phyloP scores from a whole-genome alignment of 2,329 filamentous ascomycete species.

The Tolypocladium ovalisporum region DNA sequence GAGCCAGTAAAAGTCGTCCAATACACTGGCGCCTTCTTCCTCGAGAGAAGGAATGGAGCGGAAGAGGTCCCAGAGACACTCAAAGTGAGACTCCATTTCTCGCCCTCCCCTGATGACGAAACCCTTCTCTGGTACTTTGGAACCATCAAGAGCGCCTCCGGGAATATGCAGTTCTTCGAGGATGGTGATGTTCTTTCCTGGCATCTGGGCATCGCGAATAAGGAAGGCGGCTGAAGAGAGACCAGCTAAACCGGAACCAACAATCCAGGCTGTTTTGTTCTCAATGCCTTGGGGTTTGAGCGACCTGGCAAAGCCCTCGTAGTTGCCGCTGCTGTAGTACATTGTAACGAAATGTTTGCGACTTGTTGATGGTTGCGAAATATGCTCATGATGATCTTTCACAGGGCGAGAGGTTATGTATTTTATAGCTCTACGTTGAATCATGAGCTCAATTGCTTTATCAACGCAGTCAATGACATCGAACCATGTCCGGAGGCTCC shows the following conservation, averaged over 20 bases:
- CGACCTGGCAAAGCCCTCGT: neutral
- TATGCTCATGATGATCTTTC: neutral
- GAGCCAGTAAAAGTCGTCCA: constrained; percentile 20
- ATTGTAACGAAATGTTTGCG: neutral
- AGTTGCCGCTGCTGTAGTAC: neutral
- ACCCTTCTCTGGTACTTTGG: constrained; percentile 8
- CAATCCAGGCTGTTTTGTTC: neutral
- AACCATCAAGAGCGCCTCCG: neutral
- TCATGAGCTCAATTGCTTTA: neutral
- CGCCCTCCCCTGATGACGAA: constrained; percentile 20
- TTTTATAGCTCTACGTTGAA: neutral
- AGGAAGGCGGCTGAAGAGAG: neutral
- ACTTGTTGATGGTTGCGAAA: neutral
- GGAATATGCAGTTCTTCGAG: neutral
- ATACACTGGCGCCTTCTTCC: constrained; percentile 13
- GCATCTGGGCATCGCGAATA: neutral
- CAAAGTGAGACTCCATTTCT: constrained; percentile 18
- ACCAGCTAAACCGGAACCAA: neutral
- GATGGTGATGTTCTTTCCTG: neutral
- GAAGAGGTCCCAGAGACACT: constrained; percentile 16
- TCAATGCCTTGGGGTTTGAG: neutral
- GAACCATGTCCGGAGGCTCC: neutral
- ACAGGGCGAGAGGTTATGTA: neutral
- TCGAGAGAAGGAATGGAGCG: constrained; percentile 17
- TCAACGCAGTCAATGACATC: neutral